Conservation (phyloP, 352 stramenopile species). For the Phytophthora pluvialis region DNA sequence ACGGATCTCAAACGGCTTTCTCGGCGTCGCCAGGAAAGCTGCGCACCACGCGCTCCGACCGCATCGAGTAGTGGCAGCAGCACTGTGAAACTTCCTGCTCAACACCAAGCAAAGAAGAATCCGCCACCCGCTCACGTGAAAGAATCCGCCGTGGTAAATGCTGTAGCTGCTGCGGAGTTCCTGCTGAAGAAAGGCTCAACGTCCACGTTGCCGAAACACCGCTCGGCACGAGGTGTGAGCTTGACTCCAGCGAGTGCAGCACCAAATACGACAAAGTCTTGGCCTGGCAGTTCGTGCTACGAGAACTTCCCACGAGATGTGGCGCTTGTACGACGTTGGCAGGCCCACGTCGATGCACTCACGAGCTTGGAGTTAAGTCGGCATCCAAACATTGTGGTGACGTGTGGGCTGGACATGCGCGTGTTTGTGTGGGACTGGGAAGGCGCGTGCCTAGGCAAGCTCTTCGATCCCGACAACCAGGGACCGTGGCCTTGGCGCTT, state of each 20-base stretch:
- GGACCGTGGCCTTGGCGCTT: constrained; percentile 59
- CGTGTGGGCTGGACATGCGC: constrained; percentile 65
- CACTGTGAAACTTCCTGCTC: constrained; percentile 6
- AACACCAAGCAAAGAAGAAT: constrained; percentile 6
- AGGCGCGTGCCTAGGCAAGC: constrained; percentile 58
- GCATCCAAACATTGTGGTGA: constrained; percentile 68
- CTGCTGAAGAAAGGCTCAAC: constrained; percentile 38
- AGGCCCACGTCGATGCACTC: constrained; percentile 55
- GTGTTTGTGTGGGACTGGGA: constrained; percentile 80
- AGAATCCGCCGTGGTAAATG: constrained; percentile 37
- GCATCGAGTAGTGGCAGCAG: neutral
- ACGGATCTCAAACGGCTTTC: constrained; percentile 53
- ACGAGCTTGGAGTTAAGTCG: constrained; percentile 65
- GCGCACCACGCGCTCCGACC: constrained; percentile 1
- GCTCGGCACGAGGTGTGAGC: constrained; percentile 11
- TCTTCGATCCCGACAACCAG: constrained; percentile 70
- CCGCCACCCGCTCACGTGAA: constrained; percentile 15
- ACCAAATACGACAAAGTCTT: constrained; percentile 2
- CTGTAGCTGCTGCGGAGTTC: constrained; percentile 53
- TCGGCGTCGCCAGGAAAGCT: constrained; percentile 33
- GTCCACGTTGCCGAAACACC: constrained; percentile 3
- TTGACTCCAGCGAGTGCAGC: neutral
- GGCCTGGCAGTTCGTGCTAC: constrained; percentile 29
- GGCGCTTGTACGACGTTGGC: constrained; percentile 45
- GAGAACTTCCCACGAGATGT: constrained; percentile 42